Evolutionary conservation across 306 rosid genomes (phyloP), one percentile per base, ranked within the genome.

Genomic region (Phaseolus lunatus): DNA sequence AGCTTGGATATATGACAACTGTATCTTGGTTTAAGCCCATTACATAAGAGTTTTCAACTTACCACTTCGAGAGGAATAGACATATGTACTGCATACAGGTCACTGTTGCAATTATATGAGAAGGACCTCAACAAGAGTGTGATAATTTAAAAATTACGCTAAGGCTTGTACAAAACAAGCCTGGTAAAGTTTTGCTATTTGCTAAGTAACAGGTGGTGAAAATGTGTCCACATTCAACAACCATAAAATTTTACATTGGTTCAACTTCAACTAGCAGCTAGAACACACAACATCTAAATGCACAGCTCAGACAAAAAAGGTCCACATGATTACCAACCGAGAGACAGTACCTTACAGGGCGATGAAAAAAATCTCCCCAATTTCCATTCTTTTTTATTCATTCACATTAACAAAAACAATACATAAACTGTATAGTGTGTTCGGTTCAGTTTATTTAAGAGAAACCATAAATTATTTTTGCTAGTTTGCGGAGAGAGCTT

Each of bases 241-340:
- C 14, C 14, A 33, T 20, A 53, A 71, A n/a, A n/a, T 1, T 35
- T 26, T 19, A 31, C 13, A 52, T 31, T 71, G 33, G 15, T 31
- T 52, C 31, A 53, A 52, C 76, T 33, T 70, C 18, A 5, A 18
- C 48, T 43, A 54, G 19, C 9, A 56, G 26, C 11, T 12, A 67
- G 29, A 67, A 44, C 31, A 56, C 27, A 35, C 37, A 78, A 44
- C 39, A 56, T 53, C 49, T 14, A 33, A 27, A 61, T 26, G 47
- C 43, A 78, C 54, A 61, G 7, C 47, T 71, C 64, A 31, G 9
- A 26, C 14, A 59, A 47, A 11, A n/a, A 49, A 73, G 69, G 24
- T n/a, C 48, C 44, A 49, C 35, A 59, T 24, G 53, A 79, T 41
- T 29, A 79, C 70, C 65, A 70, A 23, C 70, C n/a, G 6, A 79